Evolutionary conservation across 257 asterid genomes (phyloP), one percentile per base, ranked within the genome.

Genomic region (Solanum sitiens): DNA sequence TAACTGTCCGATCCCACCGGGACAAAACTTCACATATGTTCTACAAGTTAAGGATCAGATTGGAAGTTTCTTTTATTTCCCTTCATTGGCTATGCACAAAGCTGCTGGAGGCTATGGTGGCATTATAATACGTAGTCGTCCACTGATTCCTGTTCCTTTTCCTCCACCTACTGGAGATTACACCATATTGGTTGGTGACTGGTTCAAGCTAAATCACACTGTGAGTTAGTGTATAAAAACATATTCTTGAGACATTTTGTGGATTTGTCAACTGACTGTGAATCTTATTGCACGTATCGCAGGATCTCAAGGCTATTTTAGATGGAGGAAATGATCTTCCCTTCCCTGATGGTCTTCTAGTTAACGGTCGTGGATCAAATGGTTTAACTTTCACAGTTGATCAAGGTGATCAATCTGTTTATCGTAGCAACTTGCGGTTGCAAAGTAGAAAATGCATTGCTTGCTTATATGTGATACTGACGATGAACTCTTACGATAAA

Each of bases 61-160:
- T 75, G 94, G 94, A 3, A 92, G 92, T 77, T 92, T 89, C 92
- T 91, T 90, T 84, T 92, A 92, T 87, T 92, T 89, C 88, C 93
- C 94, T 0, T 92, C 94, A 3, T 89, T 92, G 30, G 92, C 89
- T 18, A 87, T 92, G 44, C 94, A 92, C 91, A 90, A 88, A 85
- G 93, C 94, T 79, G 93, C 93, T n/a, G 92, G 94, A 40, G 93
- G 92, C 16, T 92, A 65, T 86, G 94, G 94, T 30, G 85, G 92
- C 88, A 89, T 92, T 73, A 91, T 67, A 40, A 89, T 92, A 15
- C 59, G 21, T 27, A 92, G 93, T 71, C 93, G 94, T 39, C 83
- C 93, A 16, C 32, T 85, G 21, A 92, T 92, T 73, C 94, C 94
- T 18, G 84, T 91, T 67, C 94, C 94, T 56, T 92, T 92, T 86